Evolutionary conservation across 2,329 filamentous ascomycete species (phyloP), one percentile per base, ranked within the genome.

Genomic region (Gliomastix tumulicola): DNA sequence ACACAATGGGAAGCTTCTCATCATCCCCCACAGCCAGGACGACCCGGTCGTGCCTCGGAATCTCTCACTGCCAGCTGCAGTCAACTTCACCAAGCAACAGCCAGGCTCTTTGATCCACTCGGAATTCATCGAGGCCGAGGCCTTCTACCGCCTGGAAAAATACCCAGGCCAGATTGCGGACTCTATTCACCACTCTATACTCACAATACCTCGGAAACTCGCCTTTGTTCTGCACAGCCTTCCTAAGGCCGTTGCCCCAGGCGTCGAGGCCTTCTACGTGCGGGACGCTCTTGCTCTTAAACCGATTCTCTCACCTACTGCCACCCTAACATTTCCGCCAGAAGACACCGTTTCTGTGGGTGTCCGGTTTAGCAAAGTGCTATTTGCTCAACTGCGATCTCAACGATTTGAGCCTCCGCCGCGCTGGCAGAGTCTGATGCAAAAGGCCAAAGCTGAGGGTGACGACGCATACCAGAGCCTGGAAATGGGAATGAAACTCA

Each of bases 251-350:
- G 79, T 97, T 39, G 82, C 88, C 3, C 79, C 88, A 0, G 88
- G 88, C 2, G 76, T 90, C 4, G 94, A 98, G 58, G 80, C 84
- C 1, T 97, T 98, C 59, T 97, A 97, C 56, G 72, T 95, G 12
- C 80, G 92, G 42, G 89, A 97, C 50, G 82, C 88, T 0, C 71
- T 88, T 39, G 72, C 82, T 1, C 60, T 96, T 30, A 82, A 82
- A 38, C 76, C 80, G 2, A 65, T 95, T 4, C 65, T 80, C 38
- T 70, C 71, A 3, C 65, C 73, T 22, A 57, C 74, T 1, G 62
- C 57, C 1, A 57, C 63, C 0, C 66, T 88, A 3, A 53, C 59
- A 3, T 94, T 98, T 49, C 72, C 79, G 4, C 88, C 88, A 0
- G 61, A 72, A 32, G 90, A 97, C 53, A 74, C 94, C 27, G 83